These are phyloP conservation scores for Diversispora eburnea DNA, from an alignment of 192 early-diverging fungal genomes.

Conservation along the genomic window DNA sequence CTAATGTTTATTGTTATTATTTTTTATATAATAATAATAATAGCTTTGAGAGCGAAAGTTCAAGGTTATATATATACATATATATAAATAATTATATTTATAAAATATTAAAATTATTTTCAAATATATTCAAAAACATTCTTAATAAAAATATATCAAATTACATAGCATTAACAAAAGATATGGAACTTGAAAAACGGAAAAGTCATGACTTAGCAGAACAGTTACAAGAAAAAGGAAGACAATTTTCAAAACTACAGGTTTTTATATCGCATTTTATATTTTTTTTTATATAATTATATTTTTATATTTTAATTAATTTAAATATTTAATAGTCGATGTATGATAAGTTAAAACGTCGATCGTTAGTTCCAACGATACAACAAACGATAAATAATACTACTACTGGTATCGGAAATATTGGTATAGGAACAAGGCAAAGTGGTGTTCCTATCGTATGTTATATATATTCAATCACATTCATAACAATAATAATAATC, in stretches of 20 bases:
- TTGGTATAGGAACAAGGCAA: background rate
- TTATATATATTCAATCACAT: background rate
- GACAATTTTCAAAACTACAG: slow-evolving; percentile 28
- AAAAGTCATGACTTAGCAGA: slow-evolving; percentile 22
- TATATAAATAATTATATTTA: background rate
- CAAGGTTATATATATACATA: background rate
- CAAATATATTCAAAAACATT: background rate
- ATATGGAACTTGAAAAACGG: slow-evolving; percentile 26
- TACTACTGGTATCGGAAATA: background rate
- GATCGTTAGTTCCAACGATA: slow-evolving; percentile 26
- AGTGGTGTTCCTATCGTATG: background rate
- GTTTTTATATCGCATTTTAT: background rate
- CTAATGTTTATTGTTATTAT: background rate
- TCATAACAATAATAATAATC: background rate
- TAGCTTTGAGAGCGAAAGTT: slow-evolving; percentile 15
- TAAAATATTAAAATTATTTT: background rate
- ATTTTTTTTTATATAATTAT: background rate
- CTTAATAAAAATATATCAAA: background rate
- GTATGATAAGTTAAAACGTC: slow-evolving; percentile 28
- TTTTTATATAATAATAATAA: background rate
- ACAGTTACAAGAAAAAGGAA: slow-evolving; percentile 24
- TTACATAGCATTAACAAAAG: slow-evolving; percentile 23
- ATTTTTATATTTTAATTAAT: background rate
- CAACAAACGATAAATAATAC: slow-evolving; percentile 19
- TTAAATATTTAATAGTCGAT: background rate